phyloP scores from a whole-genome alignment of 1,284 basidiomycete genomes.

The Heterobasidion irregulare region DNA sequence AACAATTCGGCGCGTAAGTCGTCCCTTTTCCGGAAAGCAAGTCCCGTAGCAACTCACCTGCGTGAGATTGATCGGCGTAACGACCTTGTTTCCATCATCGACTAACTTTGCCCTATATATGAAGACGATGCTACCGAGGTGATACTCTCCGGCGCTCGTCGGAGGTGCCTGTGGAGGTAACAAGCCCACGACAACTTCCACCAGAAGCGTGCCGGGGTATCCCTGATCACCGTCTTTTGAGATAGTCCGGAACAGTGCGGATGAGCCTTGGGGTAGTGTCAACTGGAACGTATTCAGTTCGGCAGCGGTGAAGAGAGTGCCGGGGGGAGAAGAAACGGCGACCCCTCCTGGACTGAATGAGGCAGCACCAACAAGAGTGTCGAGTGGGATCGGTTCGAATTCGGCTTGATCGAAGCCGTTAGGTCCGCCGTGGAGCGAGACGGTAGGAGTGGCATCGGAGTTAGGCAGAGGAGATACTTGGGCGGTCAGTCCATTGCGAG shows the following conservation, averaged over 20 bases:
- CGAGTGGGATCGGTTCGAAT: slow-evolving; percentile 39
- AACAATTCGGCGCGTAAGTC: neutral
- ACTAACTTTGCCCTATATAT: slow-evolving; percentile 59
- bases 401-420: slow-evolving; percentile 49
- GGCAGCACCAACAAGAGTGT: slow-evolving; percentile 45
- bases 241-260: slow-evolving; percentile 47
- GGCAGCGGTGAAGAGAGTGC: slow-evolving; percentile 46
- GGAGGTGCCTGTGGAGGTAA: slow-evolving; percentile 35
- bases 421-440: slow-evolving; percentile 66
- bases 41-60: slow-evolving; percentile 34
- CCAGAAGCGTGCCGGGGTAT: slow-evolving; percentile 49
- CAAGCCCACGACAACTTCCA: slow-evolving; percentile 54
- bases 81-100: slow-evolving; percentile 29
- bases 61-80: slow-evolving; percentile 68
- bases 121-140: slow-evolving; percentile 54
- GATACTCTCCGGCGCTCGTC: slow-evolving; percentile 26
- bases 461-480: slow-evolving; percentile 35
- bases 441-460: slow-evolving; percentile 39
- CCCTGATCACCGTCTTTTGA: slow-evolving; percentile 63
- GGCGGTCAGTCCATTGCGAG: slow-evolving; percentile 43
- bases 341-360: slow-evolving; percentile 29
- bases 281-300: slow-evolving; percentile 37
- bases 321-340: slow-evolving; percentile 24
- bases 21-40: neutral
- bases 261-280: slow-evolving; percentile 22